Conservation (phyloP, 2,329 filamentous ascomycete species). For the Fusarium nematophilum region DNA sequence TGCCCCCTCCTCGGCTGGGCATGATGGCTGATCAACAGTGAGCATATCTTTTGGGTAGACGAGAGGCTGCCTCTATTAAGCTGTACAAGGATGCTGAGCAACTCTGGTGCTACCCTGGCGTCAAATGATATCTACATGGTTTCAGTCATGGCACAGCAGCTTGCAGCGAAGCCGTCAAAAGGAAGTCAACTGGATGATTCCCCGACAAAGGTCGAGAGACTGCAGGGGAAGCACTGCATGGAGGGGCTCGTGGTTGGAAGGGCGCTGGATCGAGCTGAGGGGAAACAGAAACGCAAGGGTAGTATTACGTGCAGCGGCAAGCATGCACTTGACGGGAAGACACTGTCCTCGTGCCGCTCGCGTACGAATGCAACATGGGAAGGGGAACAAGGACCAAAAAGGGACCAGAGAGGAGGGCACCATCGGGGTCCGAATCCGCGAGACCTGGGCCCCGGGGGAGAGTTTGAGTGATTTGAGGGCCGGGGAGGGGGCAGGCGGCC, state of each 20-base stretch:
- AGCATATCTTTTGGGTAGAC: no score
- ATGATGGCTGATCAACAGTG: no score
- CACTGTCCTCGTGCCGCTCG: slow-evolving; percentile 39
- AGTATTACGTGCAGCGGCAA: slow-evolving; percentile 43
- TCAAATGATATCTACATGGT: background rate
- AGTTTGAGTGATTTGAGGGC: slow-evolving; percentile 14
- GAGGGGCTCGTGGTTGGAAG: no score
- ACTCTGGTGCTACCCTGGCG: background rate
- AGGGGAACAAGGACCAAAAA: slow-evolving; percentile 27
- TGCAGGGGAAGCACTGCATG: slow-evolving; percentile 8
- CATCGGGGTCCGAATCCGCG: no score
- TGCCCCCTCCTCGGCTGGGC: no score
- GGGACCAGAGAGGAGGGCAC: slow-evolving; percentile 27
- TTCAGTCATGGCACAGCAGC: slow-evolving; percentile 4
- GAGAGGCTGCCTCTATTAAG: background rate
- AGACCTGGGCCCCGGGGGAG: no score
- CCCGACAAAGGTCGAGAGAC: background rate
- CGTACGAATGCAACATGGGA: slow-evolving; percentile 30
- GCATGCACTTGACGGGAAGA: slow-evolving; percentile 39
- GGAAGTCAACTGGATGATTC: slow-evolving; percentile 17
- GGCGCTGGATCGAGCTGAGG: no score
- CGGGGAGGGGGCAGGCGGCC: slow-evolving; percentile 27
- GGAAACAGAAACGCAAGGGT: slow-evolving; percentile 18
- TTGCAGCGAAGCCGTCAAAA: background rate
- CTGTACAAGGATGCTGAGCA: background rate